Percentiles rank a stretch among this genome's conserved stretches.
These are phyloP conservation scores for Cystoderma amianthinum DNA, from an alignment of 768 basidiomycete species.

Conservation along the genomic window DNA sequence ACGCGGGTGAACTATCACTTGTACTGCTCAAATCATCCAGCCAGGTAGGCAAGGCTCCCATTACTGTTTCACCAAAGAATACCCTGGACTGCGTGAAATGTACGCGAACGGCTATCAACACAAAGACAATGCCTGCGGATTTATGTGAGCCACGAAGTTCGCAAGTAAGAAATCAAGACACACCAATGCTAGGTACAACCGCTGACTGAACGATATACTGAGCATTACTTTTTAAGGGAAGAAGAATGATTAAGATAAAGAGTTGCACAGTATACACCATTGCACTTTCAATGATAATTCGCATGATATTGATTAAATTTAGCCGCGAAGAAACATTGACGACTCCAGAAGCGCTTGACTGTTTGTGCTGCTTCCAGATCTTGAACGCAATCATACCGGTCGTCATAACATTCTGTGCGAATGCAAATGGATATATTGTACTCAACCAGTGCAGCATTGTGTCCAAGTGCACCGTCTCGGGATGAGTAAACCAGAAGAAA, in stretches of 20 bases:
- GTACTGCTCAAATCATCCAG: constrained; percentile 6
- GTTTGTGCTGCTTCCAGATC: constrained; percentile 15
- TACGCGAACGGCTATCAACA: constrained; percentile 19
- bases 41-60: constrained; percentile 12
- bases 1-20: background rate
- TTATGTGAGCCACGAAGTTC: background rate
- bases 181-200: constrained; percentile 21
- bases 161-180: background rate
- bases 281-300: constrained; percentile 24
- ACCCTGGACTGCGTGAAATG: constrained; percentile 15
- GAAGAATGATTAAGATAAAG: constrained; percentile 18
- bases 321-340: constrained; percentile 6
- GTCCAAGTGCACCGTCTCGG: background rate
- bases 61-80: constrained; percentile 7
- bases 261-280: constrained; percentile 20
- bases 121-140: constrained; percentile 21
- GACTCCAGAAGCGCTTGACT: constrained; percentile 10
- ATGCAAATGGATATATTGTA: constrained; percentile 13
- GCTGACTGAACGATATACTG: constrained; percentile 18
- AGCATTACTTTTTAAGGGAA: constrained; percentile 14
- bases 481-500: constrained; percentile 12
- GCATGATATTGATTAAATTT: constrained; percentile 14
- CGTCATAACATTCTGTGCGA: constrained; percentile 16
- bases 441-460: constrained; percentile 8
- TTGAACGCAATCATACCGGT: constrained; percentile 17